Percentiles rank a stretch among this genome's conserved stretches.
phyloP scores from a whole-genome alignment of 1,139 yeast genomes.

The Taiozyma sp. region DNA sequence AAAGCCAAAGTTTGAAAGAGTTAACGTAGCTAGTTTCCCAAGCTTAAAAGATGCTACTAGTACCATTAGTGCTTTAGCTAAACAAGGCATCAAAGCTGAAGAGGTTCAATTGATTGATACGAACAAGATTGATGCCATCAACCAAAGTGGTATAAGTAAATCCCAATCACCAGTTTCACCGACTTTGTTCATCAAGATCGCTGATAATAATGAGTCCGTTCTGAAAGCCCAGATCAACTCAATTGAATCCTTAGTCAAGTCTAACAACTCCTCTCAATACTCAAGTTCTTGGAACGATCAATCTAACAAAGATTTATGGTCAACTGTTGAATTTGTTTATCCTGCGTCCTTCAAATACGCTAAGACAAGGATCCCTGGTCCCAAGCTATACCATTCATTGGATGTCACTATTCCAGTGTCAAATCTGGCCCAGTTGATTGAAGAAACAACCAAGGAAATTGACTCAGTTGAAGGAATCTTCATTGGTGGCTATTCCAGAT shows the following conservation, averaged over 20 bases:
- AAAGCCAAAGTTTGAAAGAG: constrained; percentile 52
- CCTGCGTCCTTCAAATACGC: constrained; percentile 80
- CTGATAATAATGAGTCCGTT: constrained; percentile 52
- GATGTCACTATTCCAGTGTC: constrained; percentile 86
- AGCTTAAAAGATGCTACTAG: constrained; percentile 56
- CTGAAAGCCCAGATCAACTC: constrained; percentile 51
- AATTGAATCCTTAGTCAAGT: constrained; percentile 46
- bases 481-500: constrained; percentile 61
- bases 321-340: constrained; percentile 76
- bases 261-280: constrained; percentile 42
- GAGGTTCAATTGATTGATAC: constrained; percentile 57
- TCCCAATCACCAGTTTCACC: constrained; percentile 67
- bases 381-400: constrained; percentile 70
- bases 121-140: constrained; percentile 60
- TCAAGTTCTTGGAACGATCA: constrained; percentile 57
- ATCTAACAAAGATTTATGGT: constrained; percentile 70
- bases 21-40: constrained; percentile 59
- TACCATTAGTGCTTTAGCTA: constrained; percentile 53
- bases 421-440: constrained; percentile 53
- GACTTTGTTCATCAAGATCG: constrained; percentile 69
- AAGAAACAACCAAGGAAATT: constrained; percentile 50
- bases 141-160: constrained; percentile 50
- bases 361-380: constrained; percentile 50
- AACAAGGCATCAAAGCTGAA: constrained; percentile 55
- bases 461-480: constrained; percentile 73